Evolutionary conservation across 1,284 basidiomycete genomes (phyloP).

Genomic region (Puccinia triticina): DNA sequence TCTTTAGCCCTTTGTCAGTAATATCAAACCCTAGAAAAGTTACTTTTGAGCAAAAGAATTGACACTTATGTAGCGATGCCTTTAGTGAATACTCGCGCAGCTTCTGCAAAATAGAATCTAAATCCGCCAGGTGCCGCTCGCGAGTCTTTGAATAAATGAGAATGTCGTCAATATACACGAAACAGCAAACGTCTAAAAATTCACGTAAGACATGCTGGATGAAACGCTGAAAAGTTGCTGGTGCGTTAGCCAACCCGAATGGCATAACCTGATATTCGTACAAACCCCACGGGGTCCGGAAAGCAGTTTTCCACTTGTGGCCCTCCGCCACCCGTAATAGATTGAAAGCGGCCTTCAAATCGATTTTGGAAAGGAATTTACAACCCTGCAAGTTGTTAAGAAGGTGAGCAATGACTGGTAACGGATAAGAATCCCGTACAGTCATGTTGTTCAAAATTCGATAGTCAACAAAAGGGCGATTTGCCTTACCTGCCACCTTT

Average conservation of each 20-base stretch:
- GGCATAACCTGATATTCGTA: slow-evolving; percentile 27
- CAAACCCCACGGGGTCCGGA: slow-evolving; percentile 25
- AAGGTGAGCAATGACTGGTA: neutral
- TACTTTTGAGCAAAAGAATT: slow-evolving; percentile 28
- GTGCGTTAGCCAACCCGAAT: slow-evolving; percentile 31
- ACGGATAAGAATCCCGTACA: slow-evolving; percentile 26
- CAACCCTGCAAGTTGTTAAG: neutral
- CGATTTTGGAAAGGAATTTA: slow-evolving; percentile 4
- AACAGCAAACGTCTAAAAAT: slow-evolving; percentile 38
- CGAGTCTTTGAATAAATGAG: slow-evolving; percentile 24
- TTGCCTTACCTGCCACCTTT: neutral
- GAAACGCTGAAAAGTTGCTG: slow-evolving; percentile 33
- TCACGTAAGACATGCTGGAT: slow-evolving; percentile 29
- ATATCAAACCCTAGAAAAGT: slow-evolving; percentile 35
- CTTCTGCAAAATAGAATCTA: neutral
- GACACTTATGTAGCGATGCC: slow-evolving; percentile 19
- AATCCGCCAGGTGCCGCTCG: neutral
- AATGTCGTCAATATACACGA: slow-evolving; percentile 43
- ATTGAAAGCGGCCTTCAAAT: slow-evolving; percentile 33
- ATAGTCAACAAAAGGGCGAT: slow-evolving; percentile 34
- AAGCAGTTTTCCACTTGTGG: slow-evolving; percentile 19
- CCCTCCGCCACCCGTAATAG: neutral
- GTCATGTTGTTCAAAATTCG: slow-evolving; percentile 10
- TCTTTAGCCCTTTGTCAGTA: slow-evolving; percentile 7
- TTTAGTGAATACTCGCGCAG: neutral